Percentiles rank a stretch among this genome's conserved stretches.
Evolutionary conservation across 1,284 basidiomycete genomes (phyloP).

Genomic region (Porodaedalea pini): DNA sequence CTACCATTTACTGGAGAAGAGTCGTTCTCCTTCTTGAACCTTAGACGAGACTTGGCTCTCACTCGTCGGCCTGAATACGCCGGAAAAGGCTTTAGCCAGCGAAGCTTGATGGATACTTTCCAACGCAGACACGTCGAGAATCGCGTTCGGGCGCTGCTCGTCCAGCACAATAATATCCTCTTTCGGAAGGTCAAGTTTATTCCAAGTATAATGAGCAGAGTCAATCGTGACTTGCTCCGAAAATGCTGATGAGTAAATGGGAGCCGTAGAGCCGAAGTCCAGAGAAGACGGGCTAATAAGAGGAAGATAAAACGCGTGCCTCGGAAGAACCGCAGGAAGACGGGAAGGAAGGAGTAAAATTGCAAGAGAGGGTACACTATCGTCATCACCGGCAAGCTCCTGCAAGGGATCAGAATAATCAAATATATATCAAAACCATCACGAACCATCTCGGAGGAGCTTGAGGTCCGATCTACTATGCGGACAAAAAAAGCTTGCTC

Average conservation of each 20-base stretch:
- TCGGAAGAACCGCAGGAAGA: conserved; percentile 15
- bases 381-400: conserved; percentile 1
- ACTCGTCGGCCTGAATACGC: not conserved
- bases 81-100: conserved; percentile 3
- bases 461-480: conserved; percentile 13
- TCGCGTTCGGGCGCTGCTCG: conserved; percentile 1
- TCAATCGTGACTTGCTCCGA: conserved; percentile 17
- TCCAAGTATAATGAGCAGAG: conserved; percentile 19
- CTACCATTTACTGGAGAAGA: conserved; percentile 17
- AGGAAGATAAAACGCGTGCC: conserved; percentile 18
- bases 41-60: not conserved
- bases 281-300: conserved; percentile 15
- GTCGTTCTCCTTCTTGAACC: not conserved
- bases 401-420: conserved; percentile 9
- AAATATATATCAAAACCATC: not conserved
- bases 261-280: conserved; percentile 8
- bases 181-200: conserved; percentile 13
- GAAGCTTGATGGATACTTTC: not conserved
- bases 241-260: conserved; percentile 8
- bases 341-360: conserved; percentile 17
- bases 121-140: conserved; percentile 14
- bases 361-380: conserved; percentile 15
- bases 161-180: conserved; percentile 12
- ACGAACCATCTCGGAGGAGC: conserved; percentile 12
- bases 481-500: conserved; percentile 6